Percentiles rank a stretch among this genome's conserved stretches.
These are phyloP conservation scores for Zanthoxylum bungeanum DNA, from an alignment of 345 rosid species.

Conservation along the genomic window DNA sequence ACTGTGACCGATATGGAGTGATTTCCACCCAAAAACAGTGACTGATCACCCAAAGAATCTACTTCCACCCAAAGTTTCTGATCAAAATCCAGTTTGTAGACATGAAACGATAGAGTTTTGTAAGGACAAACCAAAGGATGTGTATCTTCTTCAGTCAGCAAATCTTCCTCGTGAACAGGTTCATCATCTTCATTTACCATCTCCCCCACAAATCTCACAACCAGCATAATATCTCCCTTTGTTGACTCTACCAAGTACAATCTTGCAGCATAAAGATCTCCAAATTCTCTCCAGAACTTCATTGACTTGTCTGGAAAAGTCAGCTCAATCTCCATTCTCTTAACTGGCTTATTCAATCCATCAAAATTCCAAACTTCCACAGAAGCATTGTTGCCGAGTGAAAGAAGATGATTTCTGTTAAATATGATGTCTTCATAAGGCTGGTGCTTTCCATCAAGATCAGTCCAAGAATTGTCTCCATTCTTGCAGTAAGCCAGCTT, in stretches of 20 bases:
- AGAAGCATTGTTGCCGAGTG: not conserved
- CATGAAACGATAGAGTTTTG: constrained; percentile 1
- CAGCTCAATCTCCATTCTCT: not conserved
- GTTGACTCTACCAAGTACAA: constrained; percentile 19
- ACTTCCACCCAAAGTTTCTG: constrained; percentile 9
- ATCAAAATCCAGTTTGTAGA: constrained; percentile 6
- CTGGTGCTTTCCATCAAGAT: not conserved
- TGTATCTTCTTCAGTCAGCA: constrained; percentile 9
- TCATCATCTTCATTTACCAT: constrained; percentile 10
- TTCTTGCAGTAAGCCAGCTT: constrained; percentile 1
- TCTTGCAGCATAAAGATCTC: not conserved
- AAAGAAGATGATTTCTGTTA: not conserved
- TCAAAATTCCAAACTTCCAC: constrained; percentile 5
- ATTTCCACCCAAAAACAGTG: constrained; percentile 20
- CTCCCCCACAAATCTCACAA: constrained; percentile 15
- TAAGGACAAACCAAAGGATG: constrained; percentile 23
- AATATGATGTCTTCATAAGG: not conserved
- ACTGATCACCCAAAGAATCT: not conserved
- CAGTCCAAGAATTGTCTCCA: constrained; percentile 2
- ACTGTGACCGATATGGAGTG: constrained; percentile 7
- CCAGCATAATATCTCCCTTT: constrained; percentile 10
- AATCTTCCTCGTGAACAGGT: constrained; percentile 7
- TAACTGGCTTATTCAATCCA: not conserved
- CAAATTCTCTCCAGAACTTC: not conserved
- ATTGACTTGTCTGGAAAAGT: not conserved